Percentiles rank a stretch among this genome's conserved stretches.
phyloP scores from a whole-genome alignment of 192 early-diverging fungal species.

The Gonapodya prolifera region DNA sequence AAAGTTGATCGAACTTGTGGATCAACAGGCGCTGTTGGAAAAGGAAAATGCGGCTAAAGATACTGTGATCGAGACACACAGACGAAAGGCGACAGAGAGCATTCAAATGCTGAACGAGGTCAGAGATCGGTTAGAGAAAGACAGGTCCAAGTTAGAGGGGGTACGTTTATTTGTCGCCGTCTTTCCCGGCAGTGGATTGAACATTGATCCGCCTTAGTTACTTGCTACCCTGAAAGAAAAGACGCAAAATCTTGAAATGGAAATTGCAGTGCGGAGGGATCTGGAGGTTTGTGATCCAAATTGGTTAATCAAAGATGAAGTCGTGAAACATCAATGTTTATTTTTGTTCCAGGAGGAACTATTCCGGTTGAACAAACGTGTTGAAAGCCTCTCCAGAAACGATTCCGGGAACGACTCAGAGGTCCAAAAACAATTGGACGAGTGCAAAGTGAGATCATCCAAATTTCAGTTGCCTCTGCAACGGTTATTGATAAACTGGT shows the following conservation, averaged over 20 bases:
- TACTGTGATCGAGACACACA: slow-evolving; percentile 30
- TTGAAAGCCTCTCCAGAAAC: slow-evolving; percentile 17
- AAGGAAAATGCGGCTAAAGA: slow-evolving; percentile 45
- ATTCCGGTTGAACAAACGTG: slow-evolving; percentile 1
- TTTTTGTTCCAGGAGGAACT: slow-evolving; percentile 7
- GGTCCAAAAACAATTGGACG: slow-evolving; percentile 33
- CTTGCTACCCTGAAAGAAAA: slow-evolving; percentile 50
- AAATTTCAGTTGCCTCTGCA: slow-evolving; percentile 16
- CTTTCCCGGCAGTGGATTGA: not conserved
- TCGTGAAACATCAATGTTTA: not conserved
- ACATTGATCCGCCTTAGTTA: slow-evolving; percentile 17
- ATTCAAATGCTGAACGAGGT: slow-evolving; percentile 42
- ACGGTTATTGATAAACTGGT: slow-evolving; percentile 20
- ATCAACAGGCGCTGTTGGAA: slow-evolving; percentile 36
- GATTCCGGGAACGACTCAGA: slow-evolving; percentile 35
- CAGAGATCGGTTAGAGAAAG: slow-evolving; percentile 45
- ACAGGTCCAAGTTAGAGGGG: slow-evolving; percentile 41
- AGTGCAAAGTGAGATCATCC: slow-evolving; percentile 29
- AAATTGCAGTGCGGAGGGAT: slow-evolving; percentile 32
- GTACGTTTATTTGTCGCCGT: slow-evolving; percentile 21
- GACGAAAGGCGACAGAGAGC: slow-evolving; percentile 39
- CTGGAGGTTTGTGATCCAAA: slow-evolving; percentile 49
- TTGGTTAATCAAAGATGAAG: not conserved
- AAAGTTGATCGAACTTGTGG: not conserved
- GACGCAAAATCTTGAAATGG: slow-evolving; percentile 38